These are phyloP conservation scores for Backusella westeae DNA, from an alignment of 192 early-diverging fungal genomes.

Conservation along the genomic window DNA sequence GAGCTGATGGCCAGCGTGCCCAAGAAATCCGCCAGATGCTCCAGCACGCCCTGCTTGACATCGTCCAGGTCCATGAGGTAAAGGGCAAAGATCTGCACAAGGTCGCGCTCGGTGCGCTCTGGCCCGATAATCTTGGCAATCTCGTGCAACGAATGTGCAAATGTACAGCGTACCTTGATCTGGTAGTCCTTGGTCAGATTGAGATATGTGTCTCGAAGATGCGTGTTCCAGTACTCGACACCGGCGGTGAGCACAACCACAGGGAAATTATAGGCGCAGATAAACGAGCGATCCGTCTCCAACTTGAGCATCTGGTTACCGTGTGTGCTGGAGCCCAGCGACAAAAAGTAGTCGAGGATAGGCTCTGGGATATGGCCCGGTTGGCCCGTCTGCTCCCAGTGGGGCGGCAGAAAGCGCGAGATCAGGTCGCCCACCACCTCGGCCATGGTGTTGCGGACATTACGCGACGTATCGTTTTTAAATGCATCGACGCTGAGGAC, in stretches of 20 bases:
- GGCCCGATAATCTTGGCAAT: slow-evolving; percentile 53
- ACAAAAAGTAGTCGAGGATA: slow-evolving; percentile 47
- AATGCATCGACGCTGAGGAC: slow-evolving; percentile 43
- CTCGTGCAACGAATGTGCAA: slow-evolving; percentile 58
- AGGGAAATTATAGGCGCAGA: slow-evolving; percentile 61
- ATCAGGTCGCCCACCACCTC: slow-evolving; percentile 56
- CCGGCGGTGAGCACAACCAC: slow-evolving; percentile 57
- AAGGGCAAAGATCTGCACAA: slow-evolving; percentile 47
- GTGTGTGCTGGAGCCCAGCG: slow-evolving; percentile 11
- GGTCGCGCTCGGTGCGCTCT: slow-evolving; percentile 46
- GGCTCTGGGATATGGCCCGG: slow-evolving; percentile 46
- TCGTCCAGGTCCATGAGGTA: slow-evolving; percentile 57
- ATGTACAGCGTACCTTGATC: slow-evolving; percentile 47
- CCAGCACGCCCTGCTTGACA: slow-evolving; percentile 67
- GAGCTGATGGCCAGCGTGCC: slow-evolving; percentile 54
- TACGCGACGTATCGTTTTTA: slow-evolving; percentile 47
- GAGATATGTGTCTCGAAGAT: slow-evolving; percentile 44
- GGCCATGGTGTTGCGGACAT: slow-evolving; percentile 49
- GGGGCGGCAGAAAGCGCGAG: slow-evolving; percentile 43
- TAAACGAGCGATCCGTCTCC: slow-evolving; percentile 48
- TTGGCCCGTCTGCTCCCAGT: slow-evolving; percentile 32
- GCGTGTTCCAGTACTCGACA: slow-evolving; percentile 47
- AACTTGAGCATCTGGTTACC: slow-evolving; percentile 36
- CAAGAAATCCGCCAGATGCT: slow-evolving; percentile 63
- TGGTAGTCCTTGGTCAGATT: slow-evolving; percentile 44